Conservation (phyloP, 2,329 filamentous ascomycete species). For the Aspergillus melleus region DNA sequence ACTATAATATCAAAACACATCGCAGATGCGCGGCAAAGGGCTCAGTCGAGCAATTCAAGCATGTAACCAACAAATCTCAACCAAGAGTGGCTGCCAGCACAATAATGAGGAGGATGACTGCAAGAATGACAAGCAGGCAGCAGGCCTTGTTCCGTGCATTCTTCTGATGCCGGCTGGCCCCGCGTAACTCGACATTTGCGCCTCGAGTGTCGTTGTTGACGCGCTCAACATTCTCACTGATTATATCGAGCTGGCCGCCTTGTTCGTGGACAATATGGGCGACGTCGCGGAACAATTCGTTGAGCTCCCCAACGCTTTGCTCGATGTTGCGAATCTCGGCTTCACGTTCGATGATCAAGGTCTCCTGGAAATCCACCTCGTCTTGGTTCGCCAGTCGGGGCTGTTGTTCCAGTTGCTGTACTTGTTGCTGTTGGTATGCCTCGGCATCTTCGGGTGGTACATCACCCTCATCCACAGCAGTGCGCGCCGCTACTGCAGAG, state of each 20-base stretch:
- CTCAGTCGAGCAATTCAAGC: not conserved
- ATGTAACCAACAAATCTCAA: constrained; percentile 41
- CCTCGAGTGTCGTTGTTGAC: constrained; percentile 79
- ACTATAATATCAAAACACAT: constrained; percentile 9
- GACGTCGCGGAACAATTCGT: constrained; percentile 96
- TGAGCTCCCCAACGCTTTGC: constrained; percentile 90
- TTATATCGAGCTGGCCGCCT: constrained; percentile 82
- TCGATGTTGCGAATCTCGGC: constrained; percentile 97
- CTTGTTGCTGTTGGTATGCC: constrained; percentile 61
- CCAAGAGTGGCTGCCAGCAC: constrained; percentile 82
- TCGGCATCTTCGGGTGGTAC: constrained; percentile 34
- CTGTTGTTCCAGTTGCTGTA: constrained; percentile 74
- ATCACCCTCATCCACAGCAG: constrained; percentile 65
- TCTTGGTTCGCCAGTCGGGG: constrained; percentile 82
- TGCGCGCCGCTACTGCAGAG: constrained; percentile 77
- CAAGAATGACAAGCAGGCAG: constrained; percentile 83
- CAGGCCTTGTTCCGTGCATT: constrained; percentile 93
- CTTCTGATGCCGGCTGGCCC: constrained; percentile 90
- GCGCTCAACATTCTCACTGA: constrained; percentile 83
- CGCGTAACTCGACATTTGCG: constrained; percentile 80
- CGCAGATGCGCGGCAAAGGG: constrained; percentile 2
- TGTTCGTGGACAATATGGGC: constrained; percentile 96
- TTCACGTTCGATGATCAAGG: constrained; percentile 92
- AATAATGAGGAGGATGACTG: constrained; percentile 85
- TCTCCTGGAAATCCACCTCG: constrained; percentile 97